Conservation (phyloP, 306 rosid genomes). For the Mimosa bimucronata region DNA sequence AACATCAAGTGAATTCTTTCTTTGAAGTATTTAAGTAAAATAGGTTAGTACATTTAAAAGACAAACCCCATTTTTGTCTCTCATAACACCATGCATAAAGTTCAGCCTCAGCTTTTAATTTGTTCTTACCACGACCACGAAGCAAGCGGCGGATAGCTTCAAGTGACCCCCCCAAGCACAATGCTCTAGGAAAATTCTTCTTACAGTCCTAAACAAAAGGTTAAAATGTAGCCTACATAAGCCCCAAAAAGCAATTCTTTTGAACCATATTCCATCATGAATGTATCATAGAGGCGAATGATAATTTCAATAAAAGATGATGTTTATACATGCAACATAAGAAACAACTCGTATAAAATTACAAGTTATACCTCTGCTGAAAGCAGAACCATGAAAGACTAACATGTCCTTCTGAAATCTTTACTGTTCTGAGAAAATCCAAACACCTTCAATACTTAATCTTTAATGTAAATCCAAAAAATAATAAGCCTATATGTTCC, state of each 20-base stretch:
- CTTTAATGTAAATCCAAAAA: background rate
- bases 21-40: background rate
- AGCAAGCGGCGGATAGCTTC: conserved; percentile 66
- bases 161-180: conserved; percentile 86
- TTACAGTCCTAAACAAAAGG: conserved; percentile 68
- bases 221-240: background rate
- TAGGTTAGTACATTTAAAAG: background rate
- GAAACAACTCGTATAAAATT: background rate
- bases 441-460: background rate
- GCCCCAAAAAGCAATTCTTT: background rate
- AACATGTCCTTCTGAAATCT: background rate
- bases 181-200: conserved; percentile 81
- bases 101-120: background rate
- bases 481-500: background rate
- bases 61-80: background rate
- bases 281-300: background rate
- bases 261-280: background rate
- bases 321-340: background rate
- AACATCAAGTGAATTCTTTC: background rate
- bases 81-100: background rate
- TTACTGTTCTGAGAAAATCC: background rate
- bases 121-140: conserved; percentile 55
- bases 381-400: background rate
- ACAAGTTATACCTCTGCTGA: background rate
- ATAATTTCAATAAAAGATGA: background rate